Evolutionary conservation across 2,329 filamentous ascomycete genomes (phyloP), one percentile per base, ranked within the genome.

Genomic region (Scedosporium boydii): DNA sequence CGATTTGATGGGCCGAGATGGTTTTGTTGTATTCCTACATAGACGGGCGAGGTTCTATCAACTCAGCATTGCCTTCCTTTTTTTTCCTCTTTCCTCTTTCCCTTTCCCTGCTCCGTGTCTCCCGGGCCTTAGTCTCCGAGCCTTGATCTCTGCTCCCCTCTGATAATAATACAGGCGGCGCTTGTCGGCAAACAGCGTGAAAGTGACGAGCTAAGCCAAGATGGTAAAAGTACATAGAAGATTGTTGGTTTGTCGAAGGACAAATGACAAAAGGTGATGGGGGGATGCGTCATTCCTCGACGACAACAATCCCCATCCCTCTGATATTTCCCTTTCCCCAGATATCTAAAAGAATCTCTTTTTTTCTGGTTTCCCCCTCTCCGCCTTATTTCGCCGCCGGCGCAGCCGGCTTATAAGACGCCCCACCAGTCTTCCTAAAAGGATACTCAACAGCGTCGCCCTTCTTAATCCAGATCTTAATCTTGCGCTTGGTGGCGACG

Each of bases 391-490:
- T 53, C n/a, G 48, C 21, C 10, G 48, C n/a, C 10, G 48, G 6
- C n/a, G 21, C n/a, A 53, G 48, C 10, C n/a, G 44, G 44, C 18
- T 34, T 34, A 34, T 34, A 34, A 5, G 6, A 7, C 29, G 29
- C 29, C 6, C 6, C 29, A 34, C 26, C 26, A 26, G 55, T 16
- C 23, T 29, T 38, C 73, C 83, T 84, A 67, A 78, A 88, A 1
- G 85, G 85, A 63, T 86, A 87, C 64, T 77, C 80, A 21, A 93
- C 78, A 61, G 87, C 82, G 72, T 91, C 90, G 23, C 73, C 74
- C 81, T 95, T 96, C 70, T 90, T 85, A 70, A 90, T 79, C 84
- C 88, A 96, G 67, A 97, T 85, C 80, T 92, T 91, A 72, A 87
- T 88, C 82, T 88, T 90, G 84, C 91, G 96, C 82, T 96, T 97